Conservation (phyloP, 2,329 filamentous ascomycete species). For the Colletotrichum echinochloae region DNA sequence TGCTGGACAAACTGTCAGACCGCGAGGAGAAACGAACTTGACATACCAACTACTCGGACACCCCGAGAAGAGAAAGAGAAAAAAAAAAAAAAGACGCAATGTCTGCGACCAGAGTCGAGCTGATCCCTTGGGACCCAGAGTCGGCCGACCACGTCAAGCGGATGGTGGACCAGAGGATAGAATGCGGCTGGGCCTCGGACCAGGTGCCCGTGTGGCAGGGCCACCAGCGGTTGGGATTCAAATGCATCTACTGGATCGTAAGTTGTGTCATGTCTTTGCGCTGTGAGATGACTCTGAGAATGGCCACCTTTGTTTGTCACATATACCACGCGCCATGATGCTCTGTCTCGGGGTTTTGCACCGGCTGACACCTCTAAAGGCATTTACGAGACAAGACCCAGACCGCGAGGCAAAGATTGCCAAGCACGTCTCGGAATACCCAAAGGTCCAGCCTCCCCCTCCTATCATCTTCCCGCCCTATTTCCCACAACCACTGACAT, state of each 20-base stretch:
- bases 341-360: not conserved
- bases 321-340: not conserved
- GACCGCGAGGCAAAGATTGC: conserved; percentile 39
- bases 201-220: conserved; percentile 42
- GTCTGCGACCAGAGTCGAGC: conserved; percentile 23
- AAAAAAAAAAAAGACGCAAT: conserved; percentile 1
- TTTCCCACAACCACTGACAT: not conserved
- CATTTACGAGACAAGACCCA: conserved; percentile 33
- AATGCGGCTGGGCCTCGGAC: conserved; percentile 45
- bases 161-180: conserved; percentile 43
- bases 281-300: not conserved
- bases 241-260: conserved; percentile 44
- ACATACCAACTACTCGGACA: not conserved
- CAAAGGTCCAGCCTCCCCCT: conserved; percentile 29
- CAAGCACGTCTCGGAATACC: conserved; percentile 43
- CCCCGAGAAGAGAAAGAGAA: not conserved
- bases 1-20: no score
- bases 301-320: not conserved
- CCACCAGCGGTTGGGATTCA: conserved; percentile 40
- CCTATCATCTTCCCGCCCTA: not conserved
- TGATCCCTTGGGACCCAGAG: conserved; percentile 47
- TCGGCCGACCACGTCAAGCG: conserved; percentile 43
- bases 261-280: not conserved
- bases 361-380: conserved; percentile 33
- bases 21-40: not conserved